Evolutionary conservation across 441 rosid genomes (phyloP).

Genomic region (Populus hybrid): DNA sequence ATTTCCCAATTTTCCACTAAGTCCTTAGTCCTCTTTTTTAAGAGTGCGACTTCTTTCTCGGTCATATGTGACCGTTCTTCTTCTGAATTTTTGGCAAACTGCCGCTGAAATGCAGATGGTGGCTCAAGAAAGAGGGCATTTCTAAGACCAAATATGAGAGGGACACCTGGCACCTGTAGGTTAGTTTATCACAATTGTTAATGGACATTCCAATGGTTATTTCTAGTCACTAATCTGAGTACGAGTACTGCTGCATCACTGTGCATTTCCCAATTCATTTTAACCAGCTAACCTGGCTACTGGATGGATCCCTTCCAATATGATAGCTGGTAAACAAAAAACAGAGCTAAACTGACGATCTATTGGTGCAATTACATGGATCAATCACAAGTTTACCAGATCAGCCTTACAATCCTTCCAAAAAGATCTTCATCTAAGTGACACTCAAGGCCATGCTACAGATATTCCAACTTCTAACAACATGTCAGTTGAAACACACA

Average conservation of each 20-base stretch:
- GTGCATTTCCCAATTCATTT: neutral
- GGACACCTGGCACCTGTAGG: constrained; percentile 71
- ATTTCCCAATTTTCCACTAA: constrained; percentile 28
- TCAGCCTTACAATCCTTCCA: neutral
- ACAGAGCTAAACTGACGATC: neutral
- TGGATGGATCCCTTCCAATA: neutral
- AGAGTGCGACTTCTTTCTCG: constrained; percentile 39
- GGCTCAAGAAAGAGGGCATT: constrained; percentile 72
- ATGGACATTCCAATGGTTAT: neutral
- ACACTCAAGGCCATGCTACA: neutral
- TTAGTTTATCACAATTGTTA: neutral
- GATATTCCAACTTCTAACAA: neutral
- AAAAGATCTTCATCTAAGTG: neutral
- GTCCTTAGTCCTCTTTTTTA: constrained; percentile 40
- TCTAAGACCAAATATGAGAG: constrained; percentile 70
- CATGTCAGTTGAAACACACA: neutral
- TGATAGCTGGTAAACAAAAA: neutral
- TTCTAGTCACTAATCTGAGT: neutral
- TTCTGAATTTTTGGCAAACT: constrained; percentile 59
- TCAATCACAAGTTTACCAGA: neutral
- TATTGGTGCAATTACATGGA: neutral
- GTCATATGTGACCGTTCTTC: constrained; percentile 54
- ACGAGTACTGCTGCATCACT: neutral
- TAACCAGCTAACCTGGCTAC: neutral
- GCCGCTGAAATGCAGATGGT: constrained; percentile 71